Evolutionary conservation across 768 basidiomycete species (phyloP).

Genomic region (Phaeotremella skinneri): DNA sequence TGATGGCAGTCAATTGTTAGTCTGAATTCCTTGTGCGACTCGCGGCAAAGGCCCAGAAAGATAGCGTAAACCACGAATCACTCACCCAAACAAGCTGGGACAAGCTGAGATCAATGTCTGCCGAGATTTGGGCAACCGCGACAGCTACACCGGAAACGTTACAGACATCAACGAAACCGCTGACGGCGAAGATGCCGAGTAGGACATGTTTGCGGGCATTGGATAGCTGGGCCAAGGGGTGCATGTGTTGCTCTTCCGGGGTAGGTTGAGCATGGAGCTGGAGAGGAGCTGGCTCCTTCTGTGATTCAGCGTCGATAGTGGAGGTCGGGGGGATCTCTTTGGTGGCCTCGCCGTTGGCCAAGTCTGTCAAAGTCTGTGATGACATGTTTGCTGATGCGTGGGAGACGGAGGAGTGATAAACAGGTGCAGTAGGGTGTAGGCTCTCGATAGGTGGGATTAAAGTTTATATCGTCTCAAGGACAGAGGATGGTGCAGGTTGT

Average conservation of each 20-base stretch:
- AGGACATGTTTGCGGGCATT: constrained; percentile 25
- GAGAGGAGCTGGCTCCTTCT: background rate
- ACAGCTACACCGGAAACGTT: constrained; percentile 39
- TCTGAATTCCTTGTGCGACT: no score
- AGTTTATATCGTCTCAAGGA: no score
- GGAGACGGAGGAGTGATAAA: no score
- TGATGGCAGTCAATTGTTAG: background rate
- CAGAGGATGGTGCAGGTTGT: no score
- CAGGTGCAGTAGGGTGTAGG: no score
- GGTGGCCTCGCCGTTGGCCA: background rate
- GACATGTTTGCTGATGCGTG: background rate
- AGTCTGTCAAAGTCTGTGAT: background rate
- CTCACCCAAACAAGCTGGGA: constrained; percentile 42
- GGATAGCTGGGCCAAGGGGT: constrained; percentile 22
- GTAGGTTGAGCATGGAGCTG: background rate
- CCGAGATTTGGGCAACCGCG: constrained; percentile 39
- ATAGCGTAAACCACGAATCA: background rate
- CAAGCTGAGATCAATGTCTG: constrained; percentile 29
- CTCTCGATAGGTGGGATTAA: no score
- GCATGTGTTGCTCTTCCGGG: background rate
- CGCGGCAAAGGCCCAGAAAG: background rate
- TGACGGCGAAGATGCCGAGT: constrained; percentile 25
- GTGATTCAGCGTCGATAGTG: background rate
- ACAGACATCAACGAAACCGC: constrained; percentile 30
- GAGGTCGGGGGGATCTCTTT: background rate